These are phyloP conservation scores for Hemileccinum rubropunctum DNA, from an alignment of 768 basidiomycete genomes.

Conservation along the genomic window DNA sequence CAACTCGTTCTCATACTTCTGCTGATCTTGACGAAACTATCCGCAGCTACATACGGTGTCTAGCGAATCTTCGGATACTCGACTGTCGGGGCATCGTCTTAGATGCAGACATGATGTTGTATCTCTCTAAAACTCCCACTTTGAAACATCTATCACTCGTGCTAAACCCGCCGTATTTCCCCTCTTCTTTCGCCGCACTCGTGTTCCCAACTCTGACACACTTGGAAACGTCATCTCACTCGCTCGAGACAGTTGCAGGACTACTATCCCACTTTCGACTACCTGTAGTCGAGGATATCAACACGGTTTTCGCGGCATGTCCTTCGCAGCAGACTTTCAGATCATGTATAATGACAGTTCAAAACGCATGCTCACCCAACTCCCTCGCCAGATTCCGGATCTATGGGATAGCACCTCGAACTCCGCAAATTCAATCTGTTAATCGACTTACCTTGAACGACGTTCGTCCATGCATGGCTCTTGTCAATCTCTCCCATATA, in stretches of 20 bases:
- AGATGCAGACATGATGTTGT: too few species aligned
- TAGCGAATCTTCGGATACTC: too few species aligned
- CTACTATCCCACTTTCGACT: neutral
- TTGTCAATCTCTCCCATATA: neutral
- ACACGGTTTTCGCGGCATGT: neutral
- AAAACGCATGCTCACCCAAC: neutral
- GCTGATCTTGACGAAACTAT: neutral
- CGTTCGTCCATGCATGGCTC: neutral
- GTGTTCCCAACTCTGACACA: neutral
- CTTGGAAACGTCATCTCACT: slow-evolving; percentile 2
- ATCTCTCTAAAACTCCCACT: neutral
- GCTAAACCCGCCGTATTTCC: neutral
- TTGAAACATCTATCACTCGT: neutral
- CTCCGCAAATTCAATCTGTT: neutral
- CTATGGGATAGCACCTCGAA: neutral
- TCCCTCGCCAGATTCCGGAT: neutral
- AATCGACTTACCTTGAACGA: neutral
- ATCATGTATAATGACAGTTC: neutral
- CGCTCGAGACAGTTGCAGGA: neutral
- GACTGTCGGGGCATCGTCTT: too few species aligned
- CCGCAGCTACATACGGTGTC: neutral
- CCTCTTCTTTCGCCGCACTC: neutral
- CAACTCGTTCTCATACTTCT: neutral
- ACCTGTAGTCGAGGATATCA: neutral
- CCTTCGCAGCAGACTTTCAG: neutral